Percentiles rank a stretch among this genome's conserved stretches.
These are phyloP conservation scores for Xylariaceae sp. DNA, from an alignment of 2,329 filamentous ascomycete genomes.

Conservation along the genomic window DNA sequence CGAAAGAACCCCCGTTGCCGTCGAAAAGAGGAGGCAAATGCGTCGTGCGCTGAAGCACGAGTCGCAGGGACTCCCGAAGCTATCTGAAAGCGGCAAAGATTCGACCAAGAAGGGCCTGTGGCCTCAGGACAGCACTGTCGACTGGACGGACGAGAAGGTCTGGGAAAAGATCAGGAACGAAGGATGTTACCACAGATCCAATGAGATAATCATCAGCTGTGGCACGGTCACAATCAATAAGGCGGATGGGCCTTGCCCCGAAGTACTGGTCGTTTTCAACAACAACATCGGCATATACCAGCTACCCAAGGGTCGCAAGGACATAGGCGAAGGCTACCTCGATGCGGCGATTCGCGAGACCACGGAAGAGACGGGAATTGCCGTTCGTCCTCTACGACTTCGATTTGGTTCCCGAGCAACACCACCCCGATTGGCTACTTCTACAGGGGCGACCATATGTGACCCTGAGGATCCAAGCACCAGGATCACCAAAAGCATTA, in stretches of 20 bases:
- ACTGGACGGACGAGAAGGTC: conserved; percentile 27
- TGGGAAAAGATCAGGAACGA: conserved; percentile 29
- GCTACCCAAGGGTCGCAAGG: conserved; percentile 45
- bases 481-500: conserved; percentile 26
- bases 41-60: conserved; percentile 12
- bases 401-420: conserved; percentile 41
- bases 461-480: conserved; percentile 23
- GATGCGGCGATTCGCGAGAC: conserved; percentile 42
- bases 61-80: conserved; percentile 11
- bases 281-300: conserved; percentile 39
- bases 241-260: conserved; percentile 21
- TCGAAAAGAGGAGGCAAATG: conserved; percentile 15
- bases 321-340: conserved; percentile 40
- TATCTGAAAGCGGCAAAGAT: conserved; percentile 20
- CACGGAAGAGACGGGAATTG: conserved; percentile 43
- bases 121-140: conserved; percentile 20
- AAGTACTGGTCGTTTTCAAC: conserved; percentile 41
- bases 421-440: conserved; percentile 21
- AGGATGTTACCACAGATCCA: conserved; percentile 36
- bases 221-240: conserved; percentile 43
- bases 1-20: conserved; percentile 15
- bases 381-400: conserved; percentile 35
- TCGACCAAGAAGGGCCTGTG: conserved; percentile 22
- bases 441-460: conserved; percentile 14
- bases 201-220: conserved; percentile 41